A percentile compares a stretch with the other conserved stretches of the same genome.
Conservation (phyloP, 2,329 filamentous ascomycete species). For the Pyrenophora teres region DNA sequence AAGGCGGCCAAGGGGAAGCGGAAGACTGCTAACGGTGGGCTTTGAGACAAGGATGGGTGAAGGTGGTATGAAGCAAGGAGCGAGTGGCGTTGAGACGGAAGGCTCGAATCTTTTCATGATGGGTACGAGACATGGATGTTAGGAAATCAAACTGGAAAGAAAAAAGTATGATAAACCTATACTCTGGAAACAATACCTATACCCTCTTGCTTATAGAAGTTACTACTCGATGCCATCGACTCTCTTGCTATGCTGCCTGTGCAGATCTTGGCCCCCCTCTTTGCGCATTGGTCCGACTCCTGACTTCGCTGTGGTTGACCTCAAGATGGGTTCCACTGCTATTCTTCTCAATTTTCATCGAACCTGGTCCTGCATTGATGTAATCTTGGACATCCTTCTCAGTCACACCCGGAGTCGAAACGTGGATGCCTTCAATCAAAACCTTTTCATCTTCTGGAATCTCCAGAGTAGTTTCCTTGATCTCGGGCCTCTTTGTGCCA, state of each 20-base stretch:
- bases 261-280: constrained; percentile 10
- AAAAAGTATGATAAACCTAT: background rate
- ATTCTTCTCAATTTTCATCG: constrained; percentile 29
- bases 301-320: constrained; percentile 34
- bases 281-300: constrained; percentile 26
- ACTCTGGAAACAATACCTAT: background rate
- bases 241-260: constrained; percentile 1
- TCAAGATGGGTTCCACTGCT: constrained; percentile 32
- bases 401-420: constrained; percentile 36
- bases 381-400: constrained; percentile 28
- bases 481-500: constrained; percentile 46
- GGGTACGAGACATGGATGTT: no score
- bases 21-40: background rate
- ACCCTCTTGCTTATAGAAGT: background rate
- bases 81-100: no score
- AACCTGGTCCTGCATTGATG: constrained; percentile 14
- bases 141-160: no score
- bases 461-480: constrained; percentile 16
- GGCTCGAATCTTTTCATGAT: no score
- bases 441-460: constrained; percentile 36
- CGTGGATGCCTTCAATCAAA: constrained; percentile 40
- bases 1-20: constrained; percentile 1
- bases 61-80: no score
- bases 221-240: background rate
- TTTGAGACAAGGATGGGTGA: background rate